Conservation (phyloP, 139 green algal species). For the Chlorella sp. region DNA sequence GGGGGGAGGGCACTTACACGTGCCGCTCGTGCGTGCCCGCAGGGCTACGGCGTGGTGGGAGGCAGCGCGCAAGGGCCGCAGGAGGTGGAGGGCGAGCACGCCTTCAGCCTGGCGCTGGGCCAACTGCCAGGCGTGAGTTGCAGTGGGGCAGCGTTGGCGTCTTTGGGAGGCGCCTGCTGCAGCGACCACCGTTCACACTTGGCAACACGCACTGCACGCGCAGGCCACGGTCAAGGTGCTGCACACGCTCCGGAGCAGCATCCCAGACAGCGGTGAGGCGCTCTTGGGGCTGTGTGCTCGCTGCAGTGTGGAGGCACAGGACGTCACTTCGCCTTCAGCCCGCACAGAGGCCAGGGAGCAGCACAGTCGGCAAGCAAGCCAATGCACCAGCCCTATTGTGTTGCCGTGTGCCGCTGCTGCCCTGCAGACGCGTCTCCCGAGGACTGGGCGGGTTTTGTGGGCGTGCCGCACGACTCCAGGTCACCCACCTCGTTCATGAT, state of each 20-base stretch:
- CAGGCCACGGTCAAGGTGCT: constrained; percentile 18
- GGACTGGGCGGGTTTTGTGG: constrained; percentile 35
- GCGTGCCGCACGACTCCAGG: constrained; percentile 23
- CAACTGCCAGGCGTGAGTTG: constrained; percentile 26
- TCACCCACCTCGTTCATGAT: constrained; percentile 24
- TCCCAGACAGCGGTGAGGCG: constrained; percentile 14
- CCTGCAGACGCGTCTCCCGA: constrained; percentile 20
- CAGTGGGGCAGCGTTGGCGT: neutral
- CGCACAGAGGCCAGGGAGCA: neutral
- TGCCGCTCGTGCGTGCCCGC: too few species aligned
- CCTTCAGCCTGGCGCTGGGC: constrained; percentile 32
- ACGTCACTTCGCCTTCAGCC: neutral
- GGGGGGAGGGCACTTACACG: too few species aligned
- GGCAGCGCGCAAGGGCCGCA: constrained; percentile 18
- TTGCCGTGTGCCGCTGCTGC: neutral
- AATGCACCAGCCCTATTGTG: neutral
- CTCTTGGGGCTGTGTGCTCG: neutral
- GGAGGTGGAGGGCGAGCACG: constrained; percentile 32
- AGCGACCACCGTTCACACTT: too few species aligned
- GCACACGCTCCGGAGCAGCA: constrained; percentile 30
- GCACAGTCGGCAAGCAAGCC: too few species aligned
- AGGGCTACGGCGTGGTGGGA: constrained; percentile 38
- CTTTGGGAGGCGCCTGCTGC: neutral
- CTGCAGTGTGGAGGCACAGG: neutral
- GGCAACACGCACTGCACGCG: too few species aligned